Evolutionary conservation across 2,329 filamentous ascomycete species (phyloP).

Genomic region (Talaromyces sp.): DNA sequence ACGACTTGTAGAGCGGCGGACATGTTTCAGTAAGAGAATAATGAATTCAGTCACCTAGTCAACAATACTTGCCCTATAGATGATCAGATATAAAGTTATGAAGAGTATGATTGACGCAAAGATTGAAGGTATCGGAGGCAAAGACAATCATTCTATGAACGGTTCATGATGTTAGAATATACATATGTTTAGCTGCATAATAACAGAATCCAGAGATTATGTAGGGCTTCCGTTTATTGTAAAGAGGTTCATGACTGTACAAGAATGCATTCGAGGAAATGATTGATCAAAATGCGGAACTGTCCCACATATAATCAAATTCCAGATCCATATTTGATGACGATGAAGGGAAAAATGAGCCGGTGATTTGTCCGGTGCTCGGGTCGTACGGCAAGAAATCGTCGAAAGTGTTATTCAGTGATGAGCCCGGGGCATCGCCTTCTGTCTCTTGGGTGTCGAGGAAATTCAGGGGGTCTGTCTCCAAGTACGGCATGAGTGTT

Average conservation of each 20-base stretch:
- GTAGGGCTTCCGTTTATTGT: background rate
- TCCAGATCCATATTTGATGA: constrained; percentile 30
- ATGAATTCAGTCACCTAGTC: too few relatives aligned
- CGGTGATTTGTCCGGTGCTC: constrained; percentile 34
- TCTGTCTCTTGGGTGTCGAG: constrained; percentile 26
- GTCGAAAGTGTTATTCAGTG: constrained; percentile 27
- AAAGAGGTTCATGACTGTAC: constrained; percentile 3
- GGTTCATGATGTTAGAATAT: background rate
- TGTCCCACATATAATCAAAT: constrained; percentile 32
- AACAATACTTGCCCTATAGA: too few relatives aligned
- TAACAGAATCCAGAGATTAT: background rate
- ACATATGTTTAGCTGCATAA: background rate
- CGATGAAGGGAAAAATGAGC: constrained; percentile 36
- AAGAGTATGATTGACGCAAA: background rate
- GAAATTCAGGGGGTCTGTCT: constrained; percentile 28
- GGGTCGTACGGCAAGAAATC: constrained; percentile 35
- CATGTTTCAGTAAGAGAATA: too few relatives aligned
- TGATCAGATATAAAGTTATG: background rate
- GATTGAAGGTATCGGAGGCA: background rate
- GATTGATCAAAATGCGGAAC: constrained; percentile 21
- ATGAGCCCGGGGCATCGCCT: constrained; percentile 14
- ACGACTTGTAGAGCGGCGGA: too few relatives aligned
- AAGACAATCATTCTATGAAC: constrained; percentile 2
- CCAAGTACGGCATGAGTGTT: constrained; percentile 24
- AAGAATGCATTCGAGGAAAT: background rate